These are phyloP conservation scores for Eugenia klotzschiana DNA, from an alignment of 441 rosid genomes.

Conservation along the genomic window DNA sequence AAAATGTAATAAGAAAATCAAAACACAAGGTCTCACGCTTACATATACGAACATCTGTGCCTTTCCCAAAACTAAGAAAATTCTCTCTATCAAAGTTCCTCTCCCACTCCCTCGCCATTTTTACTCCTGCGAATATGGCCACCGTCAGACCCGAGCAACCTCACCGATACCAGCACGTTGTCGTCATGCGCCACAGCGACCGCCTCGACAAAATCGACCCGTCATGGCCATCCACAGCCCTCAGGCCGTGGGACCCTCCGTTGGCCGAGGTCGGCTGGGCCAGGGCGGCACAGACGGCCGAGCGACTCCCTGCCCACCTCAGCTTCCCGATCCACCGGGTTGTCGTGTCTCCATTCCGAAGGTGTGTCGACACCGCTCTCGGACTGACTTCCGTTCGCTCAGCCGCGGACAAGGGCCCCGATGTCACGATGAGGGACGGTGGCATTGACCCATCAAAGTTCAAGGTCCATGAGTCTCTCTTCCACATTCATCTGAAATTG, in stretches of 20 bases:
- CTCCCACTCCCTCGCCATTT: too few species aligned
- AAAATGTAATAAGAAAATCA: background rate
- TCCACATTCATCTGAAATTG: background rate
- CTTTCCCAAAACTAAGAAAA: too few species aligned
- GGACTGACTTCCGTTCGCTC: background rate
- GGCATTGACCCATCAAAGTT: background rate
- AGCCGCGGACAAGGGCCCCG: background rate
- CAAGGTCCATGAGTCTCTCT: background rate
- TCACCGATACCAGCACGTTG: background rate
- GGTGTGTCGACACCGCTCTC: background rate
- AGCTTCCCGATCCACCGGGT: conserved; percentile 4
- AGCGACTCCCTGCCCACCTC: background rate
- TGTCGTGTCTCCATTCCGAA: background rate
- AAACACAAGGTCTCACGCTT: background rate
- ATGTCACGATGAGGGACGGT: background rate
- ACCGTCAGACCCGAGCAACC: too few species aligned
- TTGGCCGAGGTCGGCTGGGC: background rate
- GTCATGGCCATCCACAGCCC: background rate
- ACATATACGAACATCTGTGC: too few species aligned
- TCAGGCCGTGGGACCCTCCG: conserved; percentile 5
- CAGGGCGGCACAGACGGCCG: background rate
- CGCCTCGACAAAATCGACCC: conserved; percentile 7
- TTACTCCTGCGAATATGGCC: too few species aligned
- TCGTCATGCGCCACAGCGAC: conserved; percentile 8
- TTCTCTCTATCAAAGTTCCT: too few species aligned